Evolutionary conservation across 805 yeast genomes (phyloP).

Genomic region (Huiozyma naganishii): DNA sequence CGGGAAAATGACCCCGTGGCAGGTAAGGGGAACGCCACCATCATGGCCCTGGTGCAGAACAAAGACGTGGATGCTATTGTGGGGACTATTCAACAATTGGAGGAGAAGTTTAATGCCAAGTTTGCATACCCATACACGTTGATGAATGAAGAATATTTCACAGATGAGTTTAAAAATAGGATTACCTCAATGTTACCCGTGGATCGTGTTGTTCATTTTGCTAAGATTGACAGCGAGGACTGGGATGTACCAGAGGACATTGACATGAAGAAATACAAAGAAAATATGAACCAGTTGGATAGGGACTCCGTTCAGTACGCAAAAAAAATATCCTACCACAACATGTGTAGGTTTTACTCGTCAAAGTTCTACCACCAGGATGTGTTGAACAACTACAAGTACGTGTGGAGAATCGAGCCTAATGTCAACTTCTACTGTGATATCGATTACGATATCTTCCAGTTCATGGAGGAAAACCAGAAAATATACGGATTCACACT

Average conservation of each 20-base stretch:
- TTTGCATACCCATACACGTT: conserved; percentile 76
- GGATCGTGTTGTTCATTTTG: conserved; percentile 37
- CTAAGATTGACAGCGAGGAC: conserved; percentile 30
- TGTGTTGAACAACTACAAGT: conserved; percentile 56
- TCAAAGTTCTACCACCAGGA: conserved; percentile 75
- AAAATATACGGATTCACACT: conserved; percentile 70
- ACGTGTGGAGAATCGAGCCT: conserved; percentile 93
- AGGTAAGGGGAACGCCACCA: conserved; percentile 60
- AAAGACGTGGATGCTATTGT: conserved; percentile 41
- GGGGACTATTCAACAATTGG: conserved; percentile 49
- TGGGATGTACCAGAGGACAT: conserved; percentile 57
- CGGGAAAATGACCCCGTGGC: conserved; percentile 17
- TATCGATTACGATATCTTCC: conserved; percentile 67
- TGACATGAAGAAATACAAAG: conserved; percentile 34
- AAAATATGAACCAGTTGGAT: conserved; percentile 32
- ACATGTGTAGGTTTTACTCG: conserved; percentile 83
- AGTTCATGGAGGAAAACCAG: conserved; percentile 64
- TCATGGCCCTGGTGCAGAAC: conserved; percentile 63
- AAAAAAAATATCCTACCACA: conserved; percentile 19
- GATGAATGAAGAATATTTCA: conserved; percentile 59
- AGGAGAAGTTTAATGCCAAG: conserved; percentile 52
- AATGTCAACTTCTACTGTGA: conserved; percentile 66
- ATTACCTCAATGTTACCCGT: conserved; percentile 33
- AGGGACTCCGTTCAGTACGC: conserved; percentile 51
- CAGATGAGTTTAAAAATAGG: conserved; percentile 40